These are phyloP conservation scores for Coemansia sp. DNA, from an alignment of 192 early-diverging fungal genomes.

Conservation along the genomic window DNA sequence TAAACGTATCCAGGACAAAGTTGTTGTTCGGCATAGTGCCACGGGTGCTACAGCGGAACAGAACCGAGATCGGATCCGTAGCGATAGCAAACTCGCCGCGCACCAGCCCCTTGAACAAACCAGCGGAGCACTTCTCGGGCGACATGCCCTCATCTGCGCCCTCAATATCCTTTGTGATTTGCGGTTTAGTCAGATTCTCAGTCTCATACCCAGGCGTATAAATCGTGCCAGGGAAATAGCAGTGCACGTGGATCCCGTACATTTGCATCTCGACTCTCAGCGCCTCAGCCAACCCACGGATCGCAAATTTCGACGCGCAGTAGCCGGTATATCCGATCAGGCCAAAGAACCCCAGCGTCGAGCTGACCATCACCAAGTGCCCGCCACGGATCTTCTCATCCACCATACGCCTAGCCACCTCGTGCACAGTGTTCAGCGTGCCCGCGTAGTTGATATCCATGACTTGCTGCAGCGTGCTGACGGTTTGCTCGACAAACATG, in stretches of 20 bases:
- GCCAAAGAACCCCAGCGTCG: conserved; percentile 67
- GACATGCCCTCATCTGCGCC: conserved; percentile 64
- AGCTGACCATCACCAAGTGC: conserved; percentile 71
- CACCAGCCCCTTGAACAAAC: conserved; percentile 36
- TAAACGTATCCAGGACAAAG: conserved; percentile 35
- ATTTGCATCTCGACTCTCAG: conserved; percentile 67
- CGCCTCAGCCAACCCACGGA: conserved; percentile 72
- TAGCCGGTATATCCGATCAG: conserved; percentile 73
- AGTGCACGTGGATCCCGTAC: conserved; percentile 68
- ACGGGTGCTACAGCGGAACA: conserved; percentile 41
- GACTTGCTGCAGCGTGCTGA: conserved; percentile 58
- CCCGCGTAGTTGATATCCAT: conserved; percentile 75
- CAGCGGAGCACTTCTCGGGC: conserved; percentile 59
- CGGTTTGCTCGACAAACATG: conserved; percentile 66
- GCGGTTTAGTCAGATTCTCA: conserved; percentile 76
- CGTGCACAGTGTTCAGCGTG: conserved; percentile 66
- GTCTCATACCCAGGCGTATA: conserved; percentile 69
- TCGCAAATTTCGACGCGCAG: conserved; percentile 71
- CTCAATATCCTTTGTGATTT: conserved; percentile 71
- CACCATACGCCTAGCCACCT: conserved; percentile 66
- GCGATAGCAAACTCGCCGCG: conserved; percentile 51
- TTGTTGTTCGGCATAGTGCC: conserved; percentile 55
- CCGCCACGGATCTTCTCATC: conserved; percentile 57
- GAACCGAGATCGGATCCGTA: conserved; percentile 39
- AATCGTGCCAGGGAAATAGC: conserved; percentile 75